Percentiles rank a stretch among this genome's conserved stretches.
phyloP scores from a whole-genome alignment of 495 filamentous ascomycete genomes.

The Penicillium ucsense region DNA sequence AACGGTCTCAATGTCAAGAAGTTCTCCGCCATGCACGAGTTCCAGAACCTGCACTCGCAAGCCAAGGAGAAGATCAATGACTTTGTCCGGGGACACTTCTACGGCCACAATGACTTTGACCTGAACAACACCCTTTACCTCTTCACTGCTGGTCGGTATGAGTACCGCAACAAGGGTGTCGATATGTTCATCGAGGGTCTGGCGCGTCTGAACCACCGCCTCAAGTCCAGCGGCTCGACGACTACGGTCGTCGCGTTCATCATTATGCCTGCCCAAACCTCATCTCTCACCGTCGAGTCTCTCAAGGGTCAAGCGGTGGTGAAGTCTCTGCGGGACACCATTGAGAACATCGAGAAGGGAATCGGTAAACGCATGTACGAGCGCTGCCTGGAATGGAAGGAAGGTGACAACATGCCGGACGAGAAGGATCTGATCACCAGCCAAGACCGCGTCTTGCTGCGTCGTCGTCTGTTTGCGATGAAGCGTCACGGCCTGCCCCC shows the following conservation, averaged over 20 bases:
- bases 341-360: constrained; percentile 78
- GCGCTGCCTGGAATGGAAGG: constrained; percentile 84
- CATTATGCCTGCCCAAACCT: constrained; percentile 98
- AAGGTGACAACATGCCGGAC: constrained; percentile 84
- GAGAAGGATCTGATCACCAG: constrained; percentile 89
- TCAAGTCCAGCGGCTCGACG: constrained; percentile 78
- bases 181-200: constrained; percentile 99
- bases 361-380: constrained; percentile 94
- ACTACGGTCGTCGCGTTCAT: constrained; percentile 97
- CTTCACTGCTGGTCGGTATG: constrained; percentile 93
- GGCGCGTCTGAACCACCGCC: constrained; percentile 83
- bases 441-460: constrained; percentile 86
- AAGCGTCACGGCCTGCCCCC: constrained; percentile 83
- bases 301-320: constrained; percentile 95
- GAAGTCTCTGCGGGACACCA: constrained; percentile 87
- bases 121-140: constrained; percentile 96
- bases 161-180: constrained; percentile 96
- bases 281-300: constrained; percentile 89
- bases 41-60: constrained; percentile 95
- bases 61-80: constrained; percentile 96
- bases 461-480: constrained; percentile 89
- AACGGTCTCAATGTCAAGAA: constrained; percentile 98
- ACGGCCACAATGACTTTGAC: constrained; percentile 95
- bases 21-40: constrained; percentile 97
- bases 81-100: constrained; percentile 97